A percentile compares a stretch with the other conserved stretches of the same genome.
phyloP scores from a whole-genome alignment of 2,329 filamentous ascomycete genomes.

The Calonectria hongkongensis region DNA sequence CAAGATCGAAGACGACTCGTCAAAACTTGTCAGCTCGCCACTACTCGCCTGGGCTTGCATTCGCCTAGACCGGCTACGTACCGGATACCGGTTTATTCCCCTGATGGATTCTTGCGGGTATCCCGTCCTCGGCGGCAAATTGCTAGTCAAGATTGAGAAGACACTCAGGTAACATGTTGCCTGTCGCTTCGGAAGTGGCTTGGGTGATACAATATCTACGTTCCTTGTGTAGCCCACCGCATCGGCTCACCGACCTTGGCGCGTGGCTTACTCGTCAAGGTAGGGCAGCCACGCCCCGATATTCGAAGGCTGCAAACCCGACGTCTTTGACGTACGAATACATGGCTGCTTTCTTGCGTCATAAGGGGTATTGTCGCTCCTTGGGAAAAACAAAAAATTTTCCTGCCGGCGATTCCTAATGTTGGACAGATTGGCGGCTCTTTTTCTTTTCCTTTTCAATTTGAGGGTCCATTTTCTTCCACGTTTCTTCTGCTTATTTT shows the following conservation, averaged over 20 bases:
- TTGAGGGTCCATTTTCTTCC: conserved; percentile 3
- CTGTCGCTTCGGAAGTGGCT: background rate
- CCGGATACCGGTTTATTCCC: conserved; percentile 73
- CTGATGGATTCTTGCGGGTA: conserved; percentile 68
- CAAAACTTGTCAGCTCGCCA: conserved; percentile 60
- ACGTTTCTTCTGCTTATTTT: background rate
- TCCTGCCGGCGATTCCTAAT: background rate
- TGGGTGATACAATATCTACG: background rate
- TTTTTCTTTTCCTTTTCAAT: background rate
- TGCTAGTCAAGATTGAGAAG: conserved; percentile 74
- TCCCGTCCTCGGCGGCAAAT: conserved; percentile 66
- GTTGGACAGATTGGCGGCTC: conserved; percentile 28
- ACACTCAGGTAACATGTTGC: conserved; percentile 57
- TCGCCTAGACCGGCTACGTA: conserved; percentile 74
- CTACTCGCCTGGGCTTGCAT: conserved; percentile 75
- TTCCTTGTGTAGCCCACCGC: background rate
- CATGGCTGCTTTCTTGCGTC: background rate
- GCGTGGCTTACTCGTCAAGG: background rate
- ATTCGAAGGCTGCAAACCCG: background rate
- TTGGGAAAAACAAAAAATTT: background rate
- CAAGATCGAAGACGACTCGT: conserved; percentile 71
- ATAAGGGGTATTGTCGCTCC: background rate
- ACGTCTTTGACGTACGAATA: background rate
- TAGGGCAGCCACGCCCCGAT: conserved; percentile 1
- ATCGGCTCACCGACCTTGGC: conserved; percentile 30